Evolutionary conservation across 192 early-diverging fungal species (phyloP), one percentile per base, ranked within the genome.

Genomic region (Funneliformis mosseae): DNA sequence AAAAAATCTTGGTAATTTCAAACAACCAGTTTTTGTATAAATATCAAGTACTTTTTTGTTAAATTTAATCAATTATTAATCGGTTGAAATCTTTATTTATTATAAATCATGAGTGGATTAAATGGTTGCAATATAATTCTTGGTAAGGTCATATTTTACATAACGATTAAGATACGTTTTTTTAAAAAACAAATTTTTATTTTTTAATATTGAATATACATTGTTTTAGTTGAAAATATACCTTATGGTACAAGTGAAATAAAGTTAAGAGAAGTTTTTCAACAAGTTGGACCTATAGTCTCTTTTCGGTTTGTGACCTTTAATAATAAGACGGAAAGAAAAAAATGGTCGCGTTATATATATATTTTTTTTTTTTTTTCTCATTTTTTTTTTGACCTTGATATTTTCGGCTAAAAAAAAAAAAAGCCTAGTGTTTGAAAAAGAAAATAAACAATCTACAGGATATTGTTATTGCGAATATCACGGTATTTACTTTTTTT

Each of bases 381-480:
- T n/a, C 5, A 0, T 43, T 43, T 14, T 46, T 46, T 46, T 48
- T 48, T 48, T 48, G 11, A 48, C 1, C 14, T 48, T 2, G 11
- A 14, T 48, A 4, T 48, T 48, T 48, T 48, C 11, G 11, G 14
- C 14, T 48, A 48, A 14, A 48, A 16, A 18, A 38, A 28, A 41
- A 38, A 18, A 70, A 70, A 89, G 94, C 64, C 90, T 99, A 8
- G 91, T 98, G 2, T 99, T 99, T 85, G 97, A 99, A 79, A 89
- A 92, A 25, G 95, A 96, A 14, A 90, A 91, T 71, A 88, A 93
- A 82, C 91, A 95, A 84, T 91, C 97, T 23, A 94, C 94, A 74
- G 97, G 97, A 21, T 99, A 92, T 88, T 97, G 97, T n/a, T 97
- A 97, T 86, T 96, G 95, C 79, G 94, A 97, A 81, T 98, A 91